Evolutionary conservation across 2,329 filamentous ascomycete genomes (phyloP).

Genomic region (Cercospora sp.): DNA sequence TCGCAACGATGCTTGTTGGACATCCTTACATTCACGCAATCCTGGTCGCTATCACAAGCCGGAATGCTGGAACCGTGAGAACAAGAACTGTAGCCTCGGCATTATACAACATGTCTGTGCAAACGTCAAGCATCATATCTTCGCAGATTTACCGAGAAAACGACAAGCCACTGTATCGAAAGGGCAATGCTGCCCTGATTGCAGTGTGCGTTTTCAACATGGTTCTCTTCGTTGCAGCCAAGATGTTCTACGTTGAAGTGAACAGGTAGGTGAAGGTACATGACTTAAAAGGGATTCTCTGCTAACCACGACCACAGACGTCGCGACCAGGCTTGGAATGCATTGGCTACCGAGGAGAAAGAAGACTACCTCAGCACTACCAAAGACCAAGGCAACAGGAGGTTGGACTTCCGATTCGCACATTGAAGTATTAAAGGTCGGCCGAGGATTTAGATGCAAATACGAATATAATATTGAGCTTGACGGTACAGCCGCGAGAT

Average conservation of each 20-base stretch:
- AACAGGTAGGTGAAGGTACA: not conserved
- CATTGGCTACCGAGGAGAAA: constrained; percentile 52
- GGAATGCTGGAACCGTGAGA: constrained; percentile 63
- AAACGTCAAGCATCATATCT: constrained; percentile 43
- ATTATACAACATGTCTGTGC: constrained; percentile 58
- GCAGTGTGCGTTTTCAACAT: constrained; percentile 54
- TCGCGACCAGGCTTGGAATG: constrained; percentile 47
- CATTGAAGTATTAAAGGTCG: not conserved
- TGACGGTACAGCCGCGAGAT: not conserved
- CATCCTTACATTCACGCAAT: constrained; percentile 56
- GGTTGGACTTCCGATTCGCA: constrained; percentile 44
- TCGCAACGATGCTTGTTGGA: constrained; percentile 43
- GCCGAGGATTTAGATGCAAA: not conserved
- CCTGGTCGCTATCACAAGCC: constrained; percentile 60
- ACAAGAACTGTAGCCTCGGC: constrained; percentile 63
- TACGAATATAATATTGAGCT: no score
- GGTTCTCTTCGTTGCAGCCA: constrained; percentile 52
- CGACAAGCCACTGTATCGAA: constrained; percentile 56
- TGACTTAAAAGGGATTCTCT: not conserved
- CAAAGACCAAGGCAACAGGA: constrained; percentile 43
- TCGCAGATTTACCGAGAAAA: constrained; percentile 54
- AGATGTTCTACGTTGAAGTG: constrained; percentile 51
- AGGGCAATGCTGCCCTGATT: constrained; percentile 57
- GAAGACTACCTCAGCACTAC: constrained; percentile 49
- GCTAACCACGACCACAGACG: constrained; percentile 33